These are phyloP conservation scores for Coemansia sp. DNA, from an alignment of 192 early-diverging fungal species.

Conservation along the genomic window DNA sequence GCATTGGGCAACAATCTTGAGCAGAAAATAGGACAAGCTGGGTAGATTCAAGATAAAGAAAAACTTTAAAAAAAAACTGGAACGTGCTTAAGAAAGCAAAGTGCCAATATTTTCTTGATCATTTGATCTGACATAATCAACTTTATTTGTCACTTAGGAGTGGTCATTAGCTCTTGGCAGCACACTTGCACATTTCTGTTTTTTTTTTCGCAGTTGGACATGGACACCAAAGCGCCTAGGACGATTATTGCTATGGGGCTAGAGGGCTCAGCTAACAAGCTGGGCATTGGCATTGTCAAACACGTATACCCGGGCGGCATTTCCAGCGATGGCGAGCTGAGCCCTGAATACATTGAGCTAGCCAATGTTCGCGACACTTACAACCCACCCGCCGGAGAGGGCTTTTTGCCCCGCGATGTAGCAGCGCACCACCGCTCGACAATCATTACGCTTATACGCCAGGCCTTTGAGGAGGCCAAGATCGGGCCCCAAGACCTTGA, in stretches of 20 bases:
- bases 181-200: not conserved
- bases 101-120: not conserved
- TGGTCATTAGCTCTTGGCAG: not conserved
- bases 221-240: constrained; percentile 12
- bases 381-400: constrained; percentile 94
- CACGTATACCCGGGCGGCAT: constrained; percentile 56
- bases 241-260: constrained; percentile 71
- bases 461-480: constrained; percentile 76
- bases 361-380: constrained; percentile 92
- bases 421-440: constrained; percentile 85
- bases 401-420: constrained; percentile 93
- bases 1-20: not conserved
- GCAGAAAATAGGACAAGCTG: not conserved
- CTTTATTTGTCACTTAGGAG: too few species aligned
- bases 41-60: not conserved
- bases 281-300: constrained; percentile 91
- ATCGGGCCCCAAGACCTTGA: constrained; percentile 76
- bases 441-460: constrained; percentile 68
- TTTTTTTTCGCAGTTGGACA: not conserved
- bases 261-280: constrained; percentile 95
- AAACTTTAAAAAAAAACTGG: not conserved
- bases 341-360: constrained; percentile 63
- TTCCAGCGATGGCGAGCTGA: constrained; percentile 46
- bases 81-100: not conserved
- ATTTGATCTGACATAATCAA: not conserved